A percentile compares a stretch with the other conserved stretches of the same genome.
These are phyloP conservation scores for Eragrostis tef DNA, from an alignment of 202 grass and related monocot genomes.

Conservation along the genomic window DNA sequence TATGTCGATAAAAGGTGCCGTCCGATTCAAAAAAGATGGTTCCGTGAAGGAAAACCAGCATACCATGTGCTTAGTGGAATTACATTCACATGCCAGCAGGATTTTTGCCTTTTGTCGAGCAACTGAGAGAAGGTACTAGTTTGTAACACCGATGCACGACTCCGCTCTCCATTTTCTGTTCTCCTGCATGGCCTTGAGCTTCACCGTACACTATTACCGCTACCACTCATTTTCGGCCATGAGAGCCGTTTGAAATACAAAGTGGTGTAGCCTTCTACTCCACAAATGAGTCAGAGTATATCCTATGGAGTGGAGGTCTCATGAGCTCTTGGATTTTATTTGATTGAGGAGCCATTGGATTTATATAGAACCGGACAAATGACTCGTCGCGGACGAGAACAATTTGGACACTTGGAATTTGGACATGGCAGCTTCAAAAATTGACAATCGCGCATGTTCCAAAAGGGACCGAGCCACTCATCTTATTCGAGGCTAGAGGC, in stretches of 20 bases:
- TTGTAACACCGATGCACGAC: neutral
- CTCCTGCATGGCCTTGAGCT: too few relatives aligned
- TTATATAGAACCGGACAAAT: too few relatives aligned
- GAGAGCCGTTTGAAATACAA: too few relatives aligned
- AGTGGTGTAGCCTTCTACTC: too few relatives aligned
- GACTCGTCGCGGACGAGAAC: neutral
- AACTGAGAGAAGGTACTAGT: too few relatives aligned
- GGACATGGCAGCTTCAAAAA: neutral
- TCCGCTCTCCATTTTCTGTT: too few relatives aligned
- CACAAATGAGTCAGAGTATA: too few relatives aligned
- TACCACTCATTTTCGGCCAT: too few relatives aligned
- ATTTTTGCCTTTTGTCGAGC: neutral
- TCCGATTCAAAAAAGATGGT: slow-evolving; percentile 29
- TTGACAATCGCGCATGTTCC: neutral
- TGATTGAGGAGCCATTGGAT: too few relatives aligned
- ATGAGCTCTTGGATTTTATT: too few relatives aligned
- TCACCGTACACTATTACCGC: too few relatives aligned
- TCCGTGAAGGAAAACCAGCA: neutral
- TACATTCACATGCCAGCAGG: neutral
- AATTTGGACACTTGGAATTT: neutral
- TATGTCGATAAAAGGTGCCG: neutral
- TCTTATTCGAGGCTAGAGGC: neutral
- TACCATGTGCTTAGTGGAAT: neutral
- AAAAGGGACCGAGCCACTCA: neutral
- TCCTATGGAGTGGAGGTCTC: too few relatives aligned